Evolutionary conservation across 495 filamentous ascomycete genomes (phyloP), one percentile per base, ranked within the genome.

Genomic region (Penicillium verhagenii): DNA sequence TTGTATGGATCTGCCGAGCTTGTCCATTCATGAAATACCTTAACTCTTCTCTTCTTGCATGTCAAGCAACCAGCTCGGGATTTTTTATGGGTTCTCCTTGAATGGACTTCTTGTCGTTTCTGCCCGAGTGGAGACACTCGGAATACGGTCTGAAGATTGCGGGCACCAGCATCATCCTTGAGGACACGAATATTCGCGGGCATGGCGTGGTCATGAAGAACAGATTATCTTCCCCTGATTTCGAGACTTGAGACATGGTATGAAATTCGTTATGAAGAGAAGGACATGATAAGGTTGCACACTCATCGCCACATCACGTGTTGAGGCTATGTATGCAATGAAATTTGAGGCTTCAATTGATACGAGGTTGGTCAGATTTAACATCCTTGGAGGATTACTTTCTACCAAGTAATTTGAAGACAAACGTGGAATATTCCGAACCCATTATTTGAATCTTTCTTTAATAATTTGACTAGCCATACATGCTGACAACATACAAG

Each of bases 41-140:
- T 72, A 16, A 72, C 54, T 25, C 65, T 59, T 20, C 70, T 54
- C 24, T 56, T 63, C 46, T 72, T 72, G 47, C 70, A 72, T 7
- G 56, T 63, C 9, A 59, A 9, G 39, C 70, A 72, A 0, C 70
- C 70, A 1, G 54, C 53, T 24, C 70, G 58, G 9, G 70, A 72
- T 28, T 72, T 72, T 25, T 54, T 64, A 28, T 72, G 70, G 9
- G 67, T 18, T 16, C 67, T 46, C n/a, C 69, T 58, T 26, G 59
- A 18, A 56, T 56, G 51, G 6, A 44, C 58, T 29, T 10, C 42
- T 23, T 39, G 14, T 20, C 45, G 19, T 25, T 47, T 54, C 9
- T 49, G 50, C 4, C 38, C 28, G 23, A 21, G 39, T 23, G 29
- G 40, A 18, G 51, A 44, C 16, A 61, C 42, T 4, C 58, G 58